Evolutionary conservation across 2,329 filamentous ascomycete genomes (phyloP).

Genomic region (Phoma herbarum): DNA sequence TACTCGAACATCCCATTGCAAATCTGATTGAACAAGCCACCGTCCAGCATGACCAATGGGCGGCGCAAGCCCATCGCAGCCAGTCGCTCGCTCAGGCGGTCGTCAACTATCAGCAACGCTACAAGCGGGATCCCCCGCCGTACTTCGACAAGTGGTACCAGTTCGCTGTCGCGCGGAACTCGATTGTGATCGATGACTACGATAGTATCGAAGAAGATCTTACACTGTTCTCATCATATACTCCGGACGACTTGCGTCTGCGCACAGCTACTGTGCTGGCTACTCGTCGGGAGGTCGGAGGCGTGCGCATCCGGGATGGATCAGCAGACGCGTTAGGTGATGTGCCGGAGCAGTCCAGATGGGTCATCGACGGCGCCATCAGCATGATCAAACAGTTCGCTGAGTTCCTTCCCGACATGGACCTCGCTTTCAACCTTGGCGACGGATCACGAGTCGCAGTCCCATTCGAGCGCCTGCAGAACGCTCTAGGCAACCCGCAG

Average conservation of each 20-base stretch:
- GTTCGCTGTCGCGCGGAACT: constrained; percentile 62
- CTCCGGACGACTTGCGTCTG: constrained; percentile 60
- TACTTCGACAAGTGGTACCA: constrained; percentile 68
- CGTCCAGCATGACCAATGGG: constrained; percentile 59
- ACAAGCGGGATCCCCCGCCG: constrained; percentile 65
- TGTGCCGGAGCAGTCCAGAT: constrained; percentile 64
- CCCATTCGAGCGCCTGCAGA: constrained; percentile 52
- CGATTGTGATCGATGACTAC: constrained; percentile 66
- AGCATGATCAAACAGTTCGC: constrained; percentile 62
- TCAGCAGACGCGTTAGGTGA: constrained; percentile 53
- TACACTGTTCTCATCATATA: constrained; percentile 63
- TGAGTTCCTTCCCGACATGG: constrained; percentile 68
- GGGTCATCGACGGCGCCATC: constrained; percentile 65
- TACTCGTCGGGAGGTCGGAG: constrained; percentile 64
- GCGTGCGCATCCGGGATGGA: constrained; percentile 64
- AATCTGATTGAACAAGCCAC: constrained; percentile 62
- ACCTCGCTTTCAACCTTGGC: constrained; percentile 69
- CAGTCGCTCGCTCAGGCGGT: constrained; percentile 60
- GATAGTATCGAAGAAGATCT: constrained; percentile 67
- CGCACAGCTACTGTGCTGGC: constrained; percentile 63
- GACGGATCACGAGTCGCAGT: constrained; percentile 67
- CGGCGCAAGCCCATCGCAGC: constrained; percentile 58
- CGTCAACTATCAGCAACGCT: constrained; percentile 60
- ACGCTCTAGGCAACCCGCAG: constrained; percentile 38
- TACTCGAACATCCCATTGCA: constrained; percentile 63